A percentile compares a stretch with the other conserved stretches of the same genome.
These are phyloP conservation scores for Parietaria judaica DNA, from an alignment of 306 rosid genomes.

Conservation along the genomic window DNA sequence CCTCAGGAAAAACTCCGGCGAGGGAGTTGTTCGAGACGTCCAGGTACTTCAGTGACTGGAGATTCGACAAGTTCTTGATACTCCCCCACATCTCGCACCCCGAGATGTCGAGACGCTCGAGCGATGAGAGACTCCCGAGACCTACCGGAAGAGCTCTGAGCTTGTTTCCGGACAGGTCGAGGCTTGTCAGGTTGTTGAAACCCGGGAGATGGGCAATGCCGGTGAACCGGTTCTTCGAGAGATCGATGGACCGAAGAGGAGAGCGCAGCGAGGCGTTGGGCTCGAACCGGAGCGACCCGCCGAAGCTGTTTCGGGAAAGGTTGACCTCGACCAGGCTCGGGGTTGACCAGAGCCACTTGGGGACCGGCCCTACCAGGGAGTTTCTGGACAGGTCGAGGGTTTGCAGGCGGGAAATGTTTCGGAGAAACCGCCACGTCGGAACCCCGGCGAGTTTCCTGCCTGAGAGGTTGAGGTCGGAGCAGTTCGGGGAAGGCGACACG, in stretches of 20 bases:
- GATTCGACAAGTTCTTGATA: conserved; percentile 47
- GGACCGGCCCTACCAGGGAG: conserved; percentile 51
- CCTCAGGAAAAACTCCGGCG: conserved; percentile 68
- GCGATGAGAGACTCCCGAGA: conserved; percentile 35
- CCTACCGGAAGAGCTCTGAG: conserved; percentile 47
- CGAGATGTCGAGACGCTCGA: conserved; percentile 50
- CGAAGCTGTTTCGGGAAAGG: conserved; percentile 56
- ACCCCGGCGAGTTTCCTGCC: conserved; percentile 54
- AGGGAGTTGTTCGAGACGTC: conserved; percentile 62
- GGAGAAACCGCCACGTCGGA: conserved; percentile 57
- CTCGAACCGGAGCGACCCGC: conserved; percentile 50
- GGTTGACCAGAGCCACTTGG: conserved; percentile 57
- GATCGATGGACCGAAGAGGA: conserved; percentile 49
- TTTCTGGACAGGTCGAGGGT: conserved; percentile 63
- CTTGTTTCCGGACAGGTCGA: conserved; percentile 60
- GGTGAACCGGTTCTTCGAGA: conserved; percentile 71
- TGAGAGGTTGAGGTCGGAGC: conserved; percentile 41
- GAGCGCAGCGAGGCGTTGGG: conserved; percentile 30
- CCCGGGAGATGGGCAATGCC: conserved; percentile 45
- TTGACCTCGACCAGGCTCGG: conserved; percentile 34
- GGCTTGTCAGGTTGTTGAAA: conserved; percentile 34
- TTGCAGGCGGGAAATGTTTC: conserved; percentile 44
- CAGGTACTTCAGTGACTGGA: conserved; percentile 38
- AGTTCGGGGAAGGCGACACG: conserved; percentile 20
- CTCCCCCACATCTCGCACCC: conserved; percentile 50